Evolutionary conservation across 805 yeast species (phyloP).

Genomic region (Yarrowia bubula): DNA sequence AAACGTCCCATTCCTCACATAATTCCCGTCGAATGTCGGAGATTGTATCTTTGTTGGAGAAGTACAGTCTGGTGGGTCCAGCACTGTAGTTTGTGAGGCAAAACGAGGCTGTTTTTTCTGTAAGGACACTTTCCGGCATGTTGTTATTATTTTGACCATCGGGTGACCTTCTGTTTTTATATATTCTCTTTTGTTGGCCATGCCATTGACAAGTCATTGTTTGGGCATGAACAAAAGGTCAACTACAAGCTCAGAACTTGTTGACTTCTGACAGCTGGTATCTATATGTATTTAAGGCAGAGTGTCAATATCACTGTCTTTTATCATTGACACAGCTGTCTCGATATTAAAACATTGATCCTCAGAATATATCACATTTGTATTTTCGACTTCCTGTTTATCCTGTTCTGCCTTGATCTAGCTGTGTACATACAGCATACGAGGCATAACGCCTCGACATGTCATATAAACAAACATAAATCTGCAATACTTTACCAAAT

Average conservation of each 20-base stretch:
- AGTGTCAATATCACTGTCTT: too few relatives aligned
- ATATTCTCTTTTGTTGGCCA: not conserved
- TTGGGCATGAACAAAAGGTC: too few relatives aligned
- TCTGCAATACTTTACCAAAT: not conserved
- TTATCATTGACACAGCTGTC: too few relatives aligned
- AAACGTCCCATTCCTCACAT: not conserved
- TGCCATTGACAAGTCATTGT: too few relatives aligned
- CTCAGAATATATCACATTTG: too few relatives aligned
- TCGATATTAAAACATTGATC: too few relatives aligned
- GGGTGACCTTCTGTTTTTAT: not conserved
- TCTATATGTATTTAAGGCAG: too few relatives aligned
- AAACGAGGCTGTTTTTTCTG: not conserved
- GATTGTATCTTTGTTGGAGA: not conserved
- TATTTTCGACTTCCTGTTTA: too few relatives aligned
- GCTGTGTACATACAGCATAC: not conserved
- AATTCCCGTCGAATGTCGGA: not conserved
- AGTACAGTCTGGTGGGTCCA: not conserved
- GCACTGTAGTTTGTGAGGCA: not conserved
- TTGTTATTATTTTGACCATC: not conserved
- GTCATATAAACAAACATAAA: not conserved
- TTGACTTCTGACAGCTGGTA: too few relatives aligned
- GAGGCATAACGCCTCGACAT: not conserved
- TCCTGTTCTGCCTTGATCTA: not conserved
- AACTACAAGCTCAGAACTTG: too few relatives aligned
- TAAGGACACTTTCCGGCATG: not conserved